phyloP scores from a whole-genome alignment of 495 filamentous ascomycete genomes.

The Penicillium fimorum region DNA sequence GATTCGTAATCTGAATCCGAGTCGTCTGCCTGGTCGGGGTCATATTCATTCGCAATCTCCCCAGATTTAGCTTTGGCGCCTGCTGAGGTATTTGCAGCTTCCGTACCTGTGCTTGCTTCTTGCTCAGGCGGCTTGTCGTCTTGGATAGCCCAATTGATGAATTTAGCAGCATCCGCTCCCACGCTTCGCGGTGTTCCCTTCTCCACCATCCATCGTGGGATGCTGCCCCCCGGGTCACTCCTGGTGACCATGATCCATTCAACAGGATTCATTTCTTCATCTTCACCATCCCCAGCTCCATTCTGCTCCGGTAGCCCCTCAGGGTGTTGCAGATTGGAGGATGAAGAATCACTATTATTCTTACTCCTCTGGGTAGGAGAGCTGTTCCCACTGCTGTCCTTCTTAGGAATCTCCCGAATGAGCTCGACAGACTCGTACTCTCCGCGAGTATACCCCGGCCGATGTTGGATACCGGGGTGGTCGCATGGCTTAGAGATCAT shows the following conservation, averaged over 20 bases:
- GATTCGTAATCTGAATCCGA: conserved; percentile 20
- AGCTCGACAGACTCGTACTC: conserved; percentile 91
- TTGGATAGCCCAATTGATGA: conserved; percentile 77
- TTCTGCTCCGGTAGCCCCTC: conserved; percentile 30
- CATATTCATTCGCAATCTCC: conserved; percentile 14
- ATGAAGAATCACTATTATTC: conserved; percentile 8
- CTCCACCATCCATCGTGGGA: conserved; percentile 93
- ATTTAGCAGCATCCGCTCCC: conserved; percentile 76
- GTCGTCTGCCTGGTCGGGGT: conserved; percentile 5
- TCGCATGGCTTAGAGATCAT: conserved; percentile 79
- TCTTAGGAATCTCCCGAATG: conserved; percentile 74
- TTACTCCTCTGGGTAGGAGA: conserved; percentile 5
- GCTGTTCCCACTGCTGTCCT: conserved; percentile 1
- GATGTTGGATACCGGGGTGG: conserved; percentile 68
- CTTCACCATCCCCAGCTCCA: conserved; percentile 41
- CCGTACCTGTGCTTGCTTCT: conserved; percentile 21
- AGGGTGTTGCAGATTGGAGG: conserved; percentile 24
- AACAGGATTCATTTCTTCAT: conserved; percentile 62
- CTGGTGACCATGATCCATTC: conserved; percentile 98
- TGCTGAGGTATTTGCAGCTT: conserved; percentile 6
- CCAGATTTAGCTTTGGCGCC: conserved; percentile 15
- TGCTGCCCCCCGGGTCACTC: conserved; percentile 90
- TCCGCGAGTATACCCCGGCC: conserved; percentile 73
- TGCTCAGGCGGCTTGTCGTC: conserved; percentile 47
- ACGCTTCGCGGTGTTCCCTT: conserved; percentile 85